Evolutionary conservation across 164 flowering plant species (phyloP), one percentile per base, ranked within the genome.

Genomic region (Stephania yunnanensis): DNA sequence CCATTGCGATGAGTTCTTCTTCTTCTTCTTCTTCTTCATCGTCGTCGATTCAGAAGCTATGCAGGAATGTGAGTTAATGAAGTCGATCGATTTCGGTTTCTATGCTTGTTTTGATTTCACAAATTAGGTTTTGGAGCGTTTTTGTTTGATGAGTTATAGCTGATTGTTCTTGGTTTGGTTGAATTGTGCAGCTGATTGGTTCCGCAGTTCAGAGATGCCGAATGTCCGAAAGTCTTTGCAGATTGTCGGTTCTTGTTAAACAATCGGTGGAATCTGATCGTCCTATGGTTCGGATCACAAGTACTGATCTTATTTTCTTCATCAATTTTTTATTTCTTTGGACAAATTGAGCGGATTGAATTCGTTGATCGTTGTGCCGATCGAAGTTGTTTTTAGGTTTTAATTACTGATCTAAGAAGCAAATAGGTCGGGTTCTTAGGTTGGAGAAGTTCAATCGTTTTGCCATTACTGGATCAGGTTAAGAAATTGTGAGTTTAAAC

Each of bases 151-250:
- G 9, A 6, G 7, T 45, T 11, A 19, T 15, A 36, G n/a, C 10
- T 36, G n/a, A 3, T 22, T 15, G 55, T 50, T 36, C 42, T 69
- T 75, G 30, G 11, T 30, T 65, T 31, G 36, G 11, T 58, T 7
- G 10, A 15, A 8, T 65, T 73, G 42, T 36, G 74, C 84, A 92
- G 97, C 72, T 92, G 48, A 86, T 90, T 55, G 81, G 85, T 68
- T 81, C 75, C 2, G 88, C 97, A 30, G 83, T 88, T 78, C 91
- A 81, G 81, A 77, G 97, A 78, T 92, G 97, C 82, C 88, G 91
- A 22, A 69, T 80, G 72, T 85, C 87, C 19, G 88, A 83, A 42
- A 80, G 83, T 68, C 81, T 87, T n/a, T 92, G 92, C 84, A 81
- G 90, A 68, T 75, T 90, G 66, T 86, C 92, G 0, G 83, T 87